Evolutionary conservation across 2,329 filamentous ascomycete species (phyloP).

Genomic region (Microcyclosporella mali): DNA sequence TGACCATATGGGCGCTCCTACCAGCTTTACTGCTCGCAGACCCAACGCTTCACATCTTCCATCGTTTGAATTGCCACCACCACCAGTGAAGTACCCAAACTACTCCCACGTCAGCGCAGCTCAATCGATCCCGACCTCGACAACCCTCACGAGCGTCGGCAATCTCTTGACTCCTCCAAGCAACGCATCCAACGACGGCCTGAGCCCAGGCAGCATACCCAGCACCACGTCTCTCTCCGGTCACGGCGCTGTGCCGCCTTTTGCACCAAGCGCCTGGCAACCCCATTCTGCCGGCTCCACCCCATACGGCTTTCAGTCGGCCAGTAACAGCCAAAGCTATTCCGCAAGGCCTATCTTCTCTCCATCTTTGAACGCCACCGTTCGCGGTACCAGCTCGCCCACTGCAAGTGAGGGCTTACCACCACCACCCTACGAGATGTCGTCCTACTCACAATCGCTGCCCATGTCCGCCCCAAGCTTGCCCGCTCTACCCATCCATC

Average conservation of each 20-base stretch:
- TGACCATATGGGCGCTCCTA: constrained; percentile 55
- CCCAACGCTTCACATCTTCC: constrained; percentile 64
- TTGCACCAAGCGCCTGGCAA: constrained; percentile 52
- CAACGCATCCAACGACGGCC: constrained; percentile 53
- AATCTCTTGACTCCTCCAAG: constrained; percentile 59
- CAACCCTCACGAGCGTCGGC: constrained; percentile 47
- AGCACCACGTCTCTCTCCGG: constrained; percentile 56
- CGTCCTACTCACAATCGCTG: constrained; percentile 52
- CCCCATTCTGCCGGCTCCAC: constrained; percentile 49
- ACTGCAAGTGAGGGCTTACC: constrained; percentile 57
- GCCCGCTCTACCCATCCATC: constrained; percentile 42
- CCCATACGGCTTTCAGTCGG: constrained; percentile 47
- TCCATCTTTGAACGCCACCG: constrained; percentile 49
- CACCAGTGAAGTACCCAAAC: constrained; percentile 45
- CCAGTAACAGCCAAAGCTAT: constrained; percentile 43
- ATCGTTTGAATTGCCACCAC: constrained; percentile 62
- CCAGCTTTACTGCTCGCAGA: constrained; percentile 65
- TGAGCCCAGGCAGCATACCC: constrained; percentile 58
- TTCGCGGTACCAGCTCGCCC: constrained; percentile 53
- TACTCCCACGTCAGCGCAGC: constrained; percentile 33
- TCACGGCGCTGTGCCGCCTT: constrained; percentile 48
- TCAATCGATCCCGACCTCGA: constrained; percentile 42
- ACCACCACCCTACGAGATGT: constrained; percentile 60
- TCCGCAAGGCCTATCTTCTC: constrained; percentile 52
- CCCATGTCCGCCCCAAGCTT: constrained; percentile 51